Conservation (phyloP, 345 rosid genomes). For the Turritis glabra region DNA sequence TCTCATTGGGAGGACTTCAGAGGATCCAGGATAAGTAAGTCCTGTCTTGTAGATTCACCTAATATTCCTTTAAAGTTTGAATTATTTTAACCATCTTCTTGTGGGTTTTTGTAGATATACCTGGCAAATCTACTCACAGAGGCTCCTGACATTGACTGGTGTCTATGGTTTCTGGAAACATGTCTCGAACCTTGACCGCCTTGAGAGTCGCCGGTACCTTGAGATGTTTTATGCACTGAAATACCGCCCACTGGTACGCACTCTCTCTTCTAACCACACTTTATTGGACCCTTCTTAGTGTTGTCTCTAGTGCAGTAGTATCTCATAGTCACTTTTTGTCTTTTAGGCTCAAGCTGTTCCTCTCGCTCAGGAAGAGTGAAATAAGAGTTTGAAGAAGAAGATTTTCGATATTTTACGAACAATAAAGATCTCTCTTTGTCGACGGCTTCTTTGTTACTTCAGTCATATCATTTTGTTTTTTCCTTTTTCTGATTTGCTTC, state of each 20-base stretch:
- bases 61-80: neutral
- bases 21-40: conserved; percentile 77
- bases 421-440: neutral
- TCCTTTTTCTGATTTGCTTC: neutral
- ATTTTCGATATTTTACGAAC: neutral
- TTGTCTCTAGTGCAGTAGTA: neutral
- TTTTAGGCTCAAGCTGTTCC: conserved; percentile 88
- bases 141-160: conserved; percentile 82
- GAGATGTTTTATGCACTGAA: conserved; percentile 94
- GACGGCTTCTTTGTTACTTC: neutral
- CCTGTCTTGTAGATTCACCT: neutral
- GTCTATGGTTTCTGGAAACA: conserved; percentile 97
- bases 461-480: neutral
- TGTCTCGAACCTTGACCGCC: conserved; percentile 90
- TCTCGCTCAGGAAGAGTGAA: conserved; percentile 34
- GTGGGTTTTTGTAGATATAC: conserved; percentile 57
- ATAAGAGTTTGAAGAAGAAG: neutral
- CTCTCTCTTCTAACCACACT: neutral
- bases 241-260: conserved; percentile 70
- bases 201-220: conserved; percentile 80
- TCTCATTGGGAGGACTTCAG: conserved; percentile 69
- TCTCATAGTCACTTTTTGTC: neutral
- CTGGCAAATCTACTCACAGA: conserved; percentile 84
- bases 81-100: neutral
- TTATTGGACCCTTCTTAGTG: neutral